Percentiles rank a stretch among this genome's conserved stretches.
phyloP scores from a whole-genome alignment of 495 filamentous ascomycete species.

The Friedmanniomyces endolithicus region DNA sequence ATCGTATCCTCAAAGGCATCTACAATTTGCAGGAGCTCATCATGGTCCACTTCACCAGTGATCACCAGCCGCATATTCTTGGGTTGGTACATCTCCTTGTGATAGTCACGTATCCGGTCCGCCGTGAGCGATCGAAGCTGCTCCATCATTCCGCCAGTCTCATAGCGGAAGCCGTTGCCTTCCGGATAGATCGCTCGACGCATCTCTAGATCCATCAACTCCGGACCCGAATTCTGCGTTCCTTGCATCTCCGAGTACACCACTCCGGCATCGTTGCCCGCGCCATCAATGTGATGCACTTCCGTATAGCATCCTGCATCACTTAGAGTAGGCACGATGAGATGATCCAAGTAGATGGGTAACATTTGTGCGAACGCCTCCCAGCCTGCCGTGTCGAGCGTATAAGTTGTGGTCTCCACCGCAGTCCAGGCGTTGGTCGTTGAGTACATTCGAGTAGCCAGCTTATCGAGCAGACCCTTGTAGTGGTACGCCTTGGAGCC shows the following conservation, averaged over 20 bases:
- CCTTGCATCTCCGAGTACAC: constrained; percentile 99
- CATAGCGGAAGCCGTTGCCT: constrained; percentile 83
- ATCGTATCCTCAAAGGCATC: constrained; percentile 84
- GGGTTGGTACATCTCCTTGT: constrained; percentile 95
- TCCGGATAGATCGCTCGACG: constrained; percentile 74
- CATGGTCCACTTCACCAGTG: constrained; percentile 78
- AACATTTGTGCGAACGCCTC: constrained; percentile 89
- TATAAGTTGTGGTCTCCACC: constrained; percentile 94
- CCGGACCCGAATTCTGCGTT: constrained; percentile 65
- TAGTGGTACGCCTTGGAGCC: constrained; percentile 88
- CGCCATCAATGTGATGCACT: constrained; percentile 87
- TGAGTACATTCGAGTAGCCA: constrained; percentile 85
- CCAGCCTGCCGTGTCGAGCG: constrained; percentile 88
- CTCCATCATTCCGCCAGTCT: constrained; percentile 96
- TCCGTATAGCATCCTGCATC: constrained; percentile 91
- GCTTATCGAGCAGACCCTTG: constrained; percentile 87
- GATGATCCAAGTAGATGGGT: constrained; percentile 90
- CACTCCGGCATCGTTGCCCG: constrained; percentile 85
- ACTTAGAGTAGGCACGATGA: constrained; percentile 79
- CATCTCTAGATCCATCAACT: constrained; percentile 73
- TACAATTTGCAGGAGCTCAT: constrained; percentile 62
- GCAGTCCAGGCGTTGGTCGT: constrained; percentile 93
- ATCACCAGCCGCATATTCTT: constrained; percentile 87
- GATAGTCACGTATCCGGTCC: constrained; percentile 81
- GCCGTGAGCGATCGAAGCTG: constrained; percentile 71